Base-by-base conservation (phyloP, 23 red algal genomes). In the Rhodosorus marinus region DNA sequence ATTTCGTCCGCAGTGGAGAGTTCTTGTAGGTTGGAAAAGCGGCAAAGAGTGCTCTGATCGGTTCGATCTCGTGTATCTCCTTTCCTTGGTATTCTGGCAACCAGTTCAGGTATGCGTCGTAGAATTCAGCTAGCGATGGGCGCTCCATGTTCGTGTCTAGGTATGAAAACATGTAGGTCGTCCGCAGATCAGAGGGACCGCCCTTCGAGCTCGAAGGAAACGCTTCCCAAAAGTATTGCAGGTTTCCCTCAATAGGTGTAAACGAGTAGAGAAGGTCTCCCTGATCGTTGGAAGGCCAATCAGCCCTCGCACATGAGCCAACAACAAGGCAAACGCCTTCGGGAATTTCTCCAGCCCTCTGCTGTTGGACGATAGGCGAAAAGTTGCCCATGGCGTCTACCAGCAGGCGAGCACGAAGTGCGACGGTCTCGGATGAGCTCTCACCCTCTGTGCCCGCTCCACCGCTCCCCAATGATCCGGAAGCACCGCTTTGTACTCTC, bases 171-270 rank as follows among this genome's bases (percentile, higher is more conserved):
- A 93, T 75, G 43, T 93, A 93, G 0, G 86, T 82, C 2, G 86
- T 93, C 5, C 75, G 68, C 20, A 30, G 6, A 26, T 22, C 6
- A 6, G 47, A 5, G 2, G 47, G 6, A 26, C 47, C 47, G 31
- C 19, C 28, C 35, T 36, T 36, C 1, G 11, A 34, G 17, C 27
- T 50, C 0, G 80, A 51, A 2, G 86, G 86, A 33, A 93, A 93
- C 25, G 86, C 75, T 34, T 93, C 86, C 76, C 76, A 93, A 35
- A 93, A 82, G 54, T 82, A 93, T 35, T 93, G 86, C 4, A 40
- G 50, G 38, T 54, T 41, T 22, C 51, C 47, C 17, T 31, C 17
- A 8, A 59, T 28, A 26, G 68, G 67, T 20, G 67, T 60, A 29
- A 75, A 55, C 24, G 86, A 57, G 26, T 33, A 69, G 2, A 93